Base-by-base conservation (phyloP, 78 protist genomes). In the Goniomonas avonlea region DNA sequence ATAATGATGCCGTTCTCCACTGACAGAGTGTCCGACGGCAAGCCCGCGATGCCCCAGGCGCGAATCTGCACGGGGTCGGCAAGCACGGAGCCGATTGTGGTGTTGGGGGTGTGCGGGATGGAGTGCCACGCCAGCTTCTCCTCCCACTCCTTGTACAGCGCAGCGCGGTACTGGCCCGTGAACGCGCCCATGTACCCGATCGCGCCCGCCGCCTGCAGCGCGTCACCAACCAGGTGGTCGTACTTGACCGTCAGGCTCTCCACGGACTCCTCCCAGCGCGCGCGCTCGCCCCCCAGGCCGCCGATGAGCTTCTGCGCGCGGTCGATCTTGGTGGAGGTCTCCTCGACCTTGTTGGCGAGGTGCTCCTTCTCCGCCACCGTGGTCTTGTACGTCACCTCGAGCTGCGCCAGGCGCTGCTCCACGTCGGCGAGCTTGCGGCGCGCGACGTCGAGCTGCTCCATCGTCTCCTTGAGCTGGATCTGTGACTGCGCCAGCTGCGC, bases 1-100 rank as follows among this genome's bases (percentile, higher is more conserved):
- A 90, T 34, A 45, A 94, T 79, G 76, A 91, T 47, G 4, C 85
- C 97, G 81, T 91, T 94, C 77, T 89, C 94, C 1, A 48, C 21
- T 15, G 93, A 88, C 56, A 86, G 78, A 5, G 34, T 1, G 81
- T 94, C 97, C n/a, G 75, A 17, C 15, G 97, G 97, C 18, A 94
- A 89, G 9, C 93, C 93, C 39, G 32, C 25, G 50, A 87, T 23
- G 2, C 18, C 7, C 97, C 94, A 90, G 32, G 60, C 70, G 4
- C 91, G 81, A 25, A 87, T 35, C 53, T 23, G n/a, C 34, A 88
- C 81, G 25, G 90, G 87, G 65, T 91, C 88, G 70, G 86, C 85
- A 13, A 86, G 47, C 2, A 83, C 78, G 38, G 50, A 0, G 38
- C 29, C 23, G 40, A 85, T 37, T 2, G 34, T 23, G 53, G 32